phyloP scores from a whole-genome alignment of 257 asterid genomes.

The Solanum neorickii region DNA sequence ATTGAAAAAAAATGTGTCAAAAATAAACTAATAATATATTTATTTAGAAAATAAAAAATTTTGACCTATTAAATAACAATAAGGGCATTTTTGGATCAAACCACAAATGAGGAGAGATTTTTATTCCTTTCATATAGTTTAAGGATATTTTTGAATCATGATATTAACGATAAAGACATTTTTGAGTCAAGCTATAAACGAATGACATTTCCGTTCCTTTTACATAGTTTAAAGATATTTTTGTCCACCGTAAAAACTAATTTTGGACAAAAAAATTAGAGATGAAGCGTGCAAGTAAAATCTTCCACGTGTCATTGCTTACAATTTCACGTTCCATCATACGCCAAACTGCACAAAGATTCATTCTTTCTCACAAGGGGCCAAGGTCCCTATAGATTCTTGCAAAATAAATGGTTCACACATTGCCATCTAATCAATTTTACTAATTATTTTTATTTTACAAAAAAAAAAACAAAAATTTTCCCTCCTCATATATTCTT shows the following conservation, averaged over 20 bases:
- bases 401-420: conserved; percentile 33
- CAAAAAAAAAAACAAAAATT: not conserved
- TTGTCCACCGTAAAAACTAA: accelerated
- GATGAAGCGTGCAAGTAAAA: not conserved
- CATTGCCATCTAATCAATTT: conserved; percentile 48
- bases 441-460: not conserved
- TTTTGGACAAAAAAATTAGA: not conserved
- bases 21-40: too few relatives aligned
- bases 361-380: conserved; percentile 2
- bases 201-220: too few relatives aligned
- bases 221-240: too few relatives aligned
- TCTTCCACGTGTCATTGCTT: conserved; percentile 20
- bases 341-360: conserved; percentile 5
- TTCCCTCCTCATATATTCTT: conserved; percentile 33
- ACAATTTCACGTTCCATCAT: not conserved
- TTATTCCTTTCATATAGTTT: too few relatives aligned
- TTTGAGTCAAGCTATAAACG: too few relatives aligned
- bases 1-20: too few relatives aligned
- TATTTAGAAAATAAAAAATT: too few relatives aligned
- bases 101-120: too few relatives aligned
- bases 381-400: conserved; percentile 21
- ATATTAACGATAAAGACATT: too few relatives aligned
- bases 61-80: too few relatives aligned
- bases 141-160: too few relatives aligned
- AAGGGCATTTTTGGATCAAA: too few relatives aligned